Evolutionary conservation across 495 filamentous ascomycete genomes (phyloP).

Genomic region (Margaritispora aquatica): DNA sequence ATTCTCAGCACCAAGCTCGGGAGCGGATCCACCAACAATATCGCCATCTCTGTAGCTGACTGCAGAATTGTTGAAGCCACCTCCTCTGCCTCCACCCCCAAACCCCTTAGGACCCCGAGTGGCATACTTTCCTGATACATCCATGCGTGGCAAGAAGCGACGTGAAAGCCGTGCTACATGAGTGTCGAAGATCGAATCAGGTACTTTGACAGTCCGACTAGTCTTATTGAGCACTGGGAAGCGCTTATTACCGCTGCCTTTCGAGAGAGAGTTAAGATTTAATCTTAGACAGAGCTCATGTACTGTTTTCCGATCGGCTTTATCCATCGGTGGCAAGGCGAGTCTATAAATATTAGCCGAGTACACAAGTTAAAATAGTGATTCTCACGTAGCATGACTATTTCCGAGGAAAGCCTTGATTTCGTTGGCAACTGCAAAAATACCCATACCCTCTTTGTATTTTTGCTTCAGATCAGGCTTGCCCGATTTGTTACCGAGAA

Average conservation of each 20-base stretch:
- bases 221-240: slow-evolving; percentile 77
- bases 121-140: slow-evolving; percentile 13
- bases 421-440: slow-evolving; percentile 66
- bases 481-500: slow-evolving; percentile 61
- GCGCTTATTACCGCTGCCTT: slow-evolving; percentile 64
- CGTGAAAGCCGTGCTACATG: slow-evolving; percentile 36
- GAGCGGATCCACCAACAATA: slow-evolving; percentile 75
- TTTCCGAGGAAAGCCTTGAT: slow-evolving; percentile 64
- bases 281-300: slow-evolving; percentile 69
- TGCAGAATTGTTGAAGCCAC: slow-evolving; percentile 30
- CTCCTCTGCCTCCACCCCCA: slow-evolving; percentile 29
- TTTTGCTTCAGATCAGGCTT: slow-evolving; percentile 64
- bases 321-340: slow-evolving; percentile 78
- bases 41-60: slow-evolving; percentile 78
- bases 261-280: slow-evolving; percentile 75
- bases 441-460: slow-evolving; percentile 64
- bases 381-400: slow-evolving; percentile 53
- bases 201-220: slow-evolving; percentile 47
- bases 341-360: slow-evolving; percentile 44
- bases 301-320: slow-evolving; percentile 63
- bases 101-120: slow-evolving; percentile 7
- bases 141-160: slow-evolving; percentile 39
- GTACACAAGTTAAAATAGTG: not conserved
- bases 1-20: slow-evolving; percentile 79
- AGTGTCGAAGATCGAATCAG: slow-evolving; percentile 37